phyloP scores from a whole-genome alignment of 1,139 yeast species.

The Geotrichum australiense region DNA sequence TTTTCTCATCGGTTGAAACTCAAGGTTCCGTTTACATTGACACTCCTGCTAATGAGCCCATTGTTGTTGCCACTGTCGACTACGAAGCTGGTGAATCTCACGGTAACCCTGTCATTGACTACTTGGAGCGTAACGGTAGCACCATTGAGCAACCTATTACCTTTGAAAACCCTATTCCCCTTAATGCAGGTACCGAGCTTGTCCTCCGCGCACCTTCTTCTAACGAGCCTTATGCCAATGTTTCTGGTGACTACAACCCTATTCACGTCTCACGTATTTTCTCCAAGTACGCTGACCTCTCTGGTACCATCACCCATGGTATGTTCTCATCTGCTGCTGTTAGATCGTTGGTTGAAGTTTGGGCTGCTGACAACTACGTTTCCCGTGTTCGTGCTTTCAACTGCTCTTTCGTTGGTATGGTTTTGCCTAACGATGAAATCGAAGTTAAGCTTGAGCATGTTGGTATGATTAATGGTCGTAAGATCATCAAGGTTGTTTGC shows the following conservation, averaged over 20 bases:
- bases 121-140: slow-evolving; percentile 82
- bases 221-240: slow-evolving; percentile 93
- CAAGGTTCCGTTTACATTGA: slow-evolving; percentile 82
- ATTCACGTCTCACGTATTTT: slow-evolving; percentile 95
- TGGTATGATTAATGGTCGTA: slow-evolving; percentile 99
- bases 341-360: slow-evolving; percentile 90
- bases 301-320: slow-evolving; percentile 98
- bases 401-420: slow-evolving; percentile 93
- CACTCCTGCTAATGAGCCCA: slow-evolving; percentile 85
- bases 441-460: slow-evolving; percentile 87
- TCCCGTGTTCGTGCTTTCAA: slow-evolving; percentile 92
- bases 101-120: slow-evolving; percentile 97
- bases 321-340: slow-evolving; percentile 97
- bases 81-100: slow-evolving; percentile 90
- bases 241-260: slow-evolving; percentile 97
- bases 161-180: slow-evolving; percentile 86
- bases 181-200: slow-evolving; percentile 68
- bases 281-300: slow-evolving; percentile 85
- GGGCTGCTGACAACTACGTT: slow-evolving; percentile 98
- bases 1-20: slow-evolving; percentile 75
- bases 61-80: slow-evolving; percentile 78
- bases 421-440: slow-evolving; percentile 86
- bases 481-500: slow-evolving; percentile 88
- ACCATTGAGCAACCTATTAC: slow-evolving; percentile 90
- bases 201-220: slow-evolving; percentile 72